Conservation (phyloP, 345 rosid genomes). For the Stellera chamaejasme region DNA sequence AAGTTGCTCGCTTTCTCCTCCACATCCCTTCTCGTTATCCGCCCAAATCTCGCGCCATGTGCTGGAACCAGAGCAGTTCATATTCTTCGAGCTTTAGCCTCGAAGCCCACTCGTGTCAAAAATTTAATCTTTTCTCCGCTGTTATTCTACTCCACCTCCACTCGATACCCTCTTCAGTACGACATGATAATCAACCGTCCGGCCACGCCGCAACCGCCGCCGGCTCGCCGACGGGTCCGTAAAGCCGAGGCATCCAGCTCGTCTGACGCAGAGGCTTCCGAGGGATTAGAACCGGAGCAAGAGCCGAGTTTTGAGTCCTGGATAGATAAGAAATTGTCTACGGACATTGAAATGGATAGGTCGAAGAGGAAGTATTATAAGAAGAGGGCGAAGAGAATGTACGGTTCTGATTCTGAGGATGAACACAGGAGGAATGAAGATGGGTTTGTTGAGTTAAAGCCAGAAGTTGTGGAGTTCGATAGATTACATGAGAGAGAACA, state of each 20-base stretch:
- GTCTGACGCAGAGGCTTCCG: constrained; percentile 23
- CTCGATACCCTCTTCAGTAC: constrained; percentile 81
- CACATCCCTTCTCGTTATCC: constrained; percentile 22
- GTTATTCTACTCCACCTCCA: constrained; percentile 44
- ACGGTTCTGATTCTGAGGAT: constrained; percentile 80
- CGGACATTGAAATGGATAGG: constrained; percentile 57
- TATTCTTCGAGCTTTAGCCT: constrained; percentile 14
- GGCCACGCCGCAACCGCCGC: constrained; percentile 34
- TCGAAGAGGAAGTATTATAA: constrained; percentile 80
- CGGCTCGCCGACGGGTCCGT: constrained; percentile 31
- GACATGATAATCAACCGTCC: constrained; percentile 80
- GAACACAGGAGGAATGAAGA: constrained; percentile 44
- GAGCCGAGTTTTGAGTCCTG: constrained; percentile 59
- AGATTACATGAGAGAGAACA: constrained; percentile 88
- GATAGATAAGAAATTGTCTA: constrained; percentile 63
- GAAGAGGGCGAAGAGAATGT: constrained; percentile 75
- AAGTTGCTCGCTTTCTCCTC: constrained; percentile 25
- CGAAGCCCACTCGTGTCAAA: constrained; percentile 20
- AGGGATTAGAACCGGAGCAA: constrained; percentile 25
- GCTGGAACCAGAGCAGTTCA: constrained; percentile 12
- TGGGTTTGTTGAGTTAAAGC: constrained; percentile 78
- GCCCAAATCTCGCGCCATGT: constrained; percentile 26
- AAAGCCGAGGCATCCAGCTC: constrained; percentile 17
- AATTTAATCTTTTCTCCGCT: constrained; percentile 17
- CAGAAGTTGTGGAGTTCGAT: constrained; percentile 68